Base-by-base conservation (phyloP, 2,329 filamentous ascomycete genomes). In the Mollisia scopiformis region DNA sequence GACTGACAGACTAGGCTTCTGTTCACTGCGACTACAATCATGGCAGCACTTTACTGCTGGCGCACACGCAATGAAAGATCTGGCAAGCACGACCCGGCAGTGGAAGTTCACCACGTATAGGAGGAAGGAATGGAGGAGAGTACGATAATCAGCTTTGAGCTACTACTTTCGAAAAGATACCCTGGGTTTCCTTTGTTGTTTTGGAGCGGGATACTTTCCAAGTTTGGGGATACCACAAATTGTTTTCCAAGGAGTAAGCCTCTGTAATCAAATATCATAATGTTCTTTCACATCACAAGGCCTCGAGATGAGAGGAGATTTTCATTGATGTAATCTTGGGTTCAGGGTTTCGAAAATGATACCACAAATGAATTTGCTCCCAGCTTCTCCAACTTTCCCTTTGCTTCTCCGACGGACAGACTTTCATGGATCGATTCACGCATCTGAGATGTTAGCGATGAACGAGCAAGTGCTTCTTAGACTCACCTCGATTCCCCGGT, bases 21-120 rank as follows among this genome's bases (percentile, higher is more conserved):
- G 6, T 87, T 85, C 65, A 72, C 78, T 2, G 76, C 75, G 21
- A 85, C 84, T 1, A 81, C 78, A 1, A 74, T 78, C 10, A 72
- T 85, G 52, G 78, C 82, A 3, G 74, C 76, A 2, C 66, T 84
- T 28, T 80, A 81, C 57, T 75, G 82, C 47, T 74, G 79, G 63
- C 73, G 77, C 19, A 77, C 77, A 35, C 71, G 75, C 11, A 46
- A 54, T 10, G 35, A 46, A 13, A 35, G 35, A 2, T 60, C 27
- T 19, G 50, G 49, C 16, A 65, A 64, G 51, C 64, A 63, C 25
- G 64, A 69, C 56, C 66, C 67, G 3, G 62, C 54, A 13, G 62
- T 65, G 30, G 67, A 67, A 46, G 59, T 67, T 47, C 63, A 64
- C 19, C 43, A 51, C 16, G 35, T 55, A 21, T 59, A 39, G 50